Percentiles rank a stretch among this genome's conserved stretches.
phyloP scores from a whole-genome alignment of 148 eudicot genomes.

The Heliamphora exappendiculata region DNA sequence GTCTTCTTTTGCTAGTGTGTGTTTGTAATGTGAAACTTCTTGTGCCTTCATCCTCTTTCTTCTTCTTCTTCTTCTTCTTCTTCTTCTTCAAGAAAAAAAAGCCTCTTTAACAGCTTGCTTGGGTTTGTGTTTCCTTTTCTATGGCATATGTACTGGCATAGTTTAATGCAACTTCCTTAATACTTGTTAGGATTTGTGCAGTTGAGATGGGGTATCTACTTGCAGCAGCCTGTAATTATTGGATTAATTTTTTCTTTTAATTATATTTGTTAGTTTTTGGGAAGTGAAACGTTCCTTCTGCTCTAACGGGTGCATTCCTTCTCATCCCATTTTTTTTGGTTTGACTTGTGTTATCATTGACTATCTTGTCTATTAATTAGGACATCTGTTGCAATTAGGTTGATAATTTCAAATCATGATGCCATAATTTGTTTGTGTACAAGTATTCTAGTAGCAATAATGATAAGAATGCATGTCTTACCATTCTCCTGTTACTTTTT shows the following conservation, averaged over 20 bases:
- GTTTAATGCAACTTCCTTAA: neutral
- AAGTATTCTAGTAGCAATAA: neutral
- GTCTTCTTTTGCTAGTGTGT: neutral
- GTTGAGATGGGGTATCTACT: neutral
- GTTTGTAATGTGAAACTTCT: neutral
- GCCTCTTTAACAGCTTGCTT: neutral
- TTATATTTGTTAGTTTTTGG: neutral
- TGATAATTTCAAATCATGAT: neutral
- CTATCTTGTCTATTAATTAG: neutral
- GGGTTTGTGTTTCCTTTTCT: neutral
- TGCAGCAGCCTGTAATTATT: neutral
- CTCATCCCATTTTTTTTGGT: neutral
- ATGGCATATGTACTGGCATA: neutral
- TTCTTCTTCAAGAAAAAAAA: neutral
- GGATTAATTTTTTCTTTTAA: neutral
- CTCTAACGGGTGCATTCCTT: neutral
- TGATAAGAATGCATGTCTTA: neutral
- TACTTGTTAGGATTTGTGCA: neutral
- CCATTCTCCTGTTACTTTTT: neutral
- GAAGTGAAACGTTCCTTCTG: neutral
- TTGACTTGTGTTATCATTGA: neutral
- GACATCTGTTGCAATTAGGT: neutral
- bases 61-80: too few relatives aligned
- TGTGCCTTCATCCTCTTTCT: neutral
- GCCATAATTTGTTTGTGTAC: neutral